Evolutionary conservation across 495 filamentous ascomycete genomes (phyloP).

Genomic region (Trichocladium uniseriatum): DNA sequence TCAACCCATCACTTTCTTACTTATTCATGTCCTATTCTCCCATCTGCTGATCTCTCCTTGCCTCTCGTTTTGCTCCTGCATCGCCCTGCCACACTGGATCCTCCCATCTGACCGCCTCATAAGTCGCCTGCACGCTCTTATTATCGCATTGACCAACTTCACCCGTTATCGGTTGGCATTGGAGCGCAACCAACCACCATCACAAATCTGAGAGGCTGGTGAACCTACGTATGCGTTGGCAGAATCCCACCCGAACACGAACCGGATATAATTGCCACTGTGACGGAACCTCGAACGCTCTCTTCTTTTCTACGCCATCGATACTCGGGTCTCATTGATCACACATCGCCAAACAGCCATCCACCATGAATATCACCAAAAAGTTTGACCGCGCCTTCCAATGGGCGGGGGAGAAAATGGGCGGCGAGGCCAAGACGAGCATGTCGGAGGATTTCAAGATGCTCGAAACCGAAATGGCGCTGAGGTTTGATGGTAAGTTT

Average conservation of each 20-base stretch:
- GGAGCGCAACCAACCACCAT: slow-evolving; percentile 11
- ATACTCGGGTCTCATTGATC: not conserved
- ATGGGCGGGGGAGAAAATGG: slow-evolving; percentile 98
- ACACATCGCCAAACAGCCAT: not conserved
- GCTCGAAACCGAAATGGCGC: slow-evolving; percentile 84
- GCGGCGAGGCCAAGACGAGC: slow-evolving; percentile 79
- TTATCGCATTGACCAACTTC: slow-evolving; percentile 7
- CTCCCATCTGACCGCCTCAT: not conserved
- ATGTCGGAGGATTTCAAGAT: slow-evolving; percentile 90
- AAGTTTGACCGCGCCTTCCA: slow-evolving; percentile 95
- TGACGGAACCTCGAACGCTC: not conserved
- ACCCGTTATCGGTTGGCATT: not conserved
- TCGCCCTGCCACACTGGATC: no score
- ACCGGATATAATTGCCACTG: slow-evolving; percentile 5
- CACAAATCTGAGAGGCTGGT: slow-evolving; percentile 15
- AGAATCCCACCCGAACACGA: not conserved
- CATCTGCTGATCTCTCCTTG: slow-evolving; percentile 3
- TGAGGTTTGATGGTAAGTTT: slow-evolving; percentile 75
- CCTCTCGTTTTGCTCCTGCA: slow-evolving; percentile 6
- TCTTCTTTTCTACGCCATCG: not conserved
- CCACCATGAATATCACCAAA: slow-evolving; percentile 83
- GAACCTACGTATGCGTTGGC: slow-evolving; percentile 7
- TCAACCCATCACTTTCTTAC: slow-evolving; percentile 7
- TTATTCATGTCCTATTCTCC: slow-evolving; percentile 12
- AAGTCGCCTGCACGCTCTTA: not conserved